Base-by-base conservation (phyloP, 495 filamentous ascomycete genomes). In the Cercophora sp. region DNA sequence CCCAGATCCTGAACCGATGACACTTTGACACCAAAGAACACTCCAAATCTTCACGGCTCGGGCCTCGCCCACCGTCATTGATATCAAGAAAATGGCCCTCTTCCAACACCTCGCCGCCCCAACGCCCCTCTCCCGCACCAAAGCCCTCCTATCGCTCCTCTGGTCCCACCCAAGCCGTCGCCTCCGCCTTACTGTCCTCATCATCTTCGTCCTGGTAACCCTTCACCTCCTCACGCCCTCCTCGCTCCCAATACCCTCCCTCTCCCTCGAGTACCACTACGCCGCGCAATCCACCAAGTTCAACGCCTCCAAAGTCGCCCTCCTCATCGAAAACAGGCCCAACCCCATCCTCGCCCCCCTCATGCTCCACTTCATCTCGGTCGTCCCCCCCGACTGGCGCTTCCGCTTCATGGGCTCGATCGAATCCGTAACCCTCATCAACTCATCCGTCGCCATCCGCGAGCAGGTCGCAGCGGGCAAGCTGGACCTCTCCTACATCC, bases 331-430 rank as follows among this genome's bases (percentile, higher is more conserved):
- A 56, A 62, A 63, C 16, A 70, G 76, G 16, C 69, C 71, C 0
- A 54, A 75, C 9, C 61, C 73, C 4, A 68, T 70, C 52, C 63
- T 78, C 4, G 69, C 71, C 1, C 73, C 76, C 1, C 67, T 68
- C 23, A 60, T 79, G 11, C 64, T 78, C 1, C 73, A 78, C 56
- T 75, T 79, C 70, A 75, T 75, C 9, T 61, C 69, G 0, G 73
- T 78, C 18, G 73, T 78, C 0, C 76, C 76, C 8, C 66, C 72
- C 8, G 75, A 78, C 56, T 79, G 76, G 76, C 67, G 72, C 20
- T 78, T 79, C 55, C 37, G 75, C 34, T 78, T 78, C 54, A 64
- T 77, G 48, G 76, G 75, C 29, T 70, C 67, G 10, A 8, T 52
- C 8, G 65, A 66, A 15, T 68, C 62, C 23, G 70, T 78, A 13